These are phyloP conservation scores for Cladosporium cucumerinum DNA, from an alignment of 2,329 filamentous ascomycete species.

Conservation along the genomic window DNA sequence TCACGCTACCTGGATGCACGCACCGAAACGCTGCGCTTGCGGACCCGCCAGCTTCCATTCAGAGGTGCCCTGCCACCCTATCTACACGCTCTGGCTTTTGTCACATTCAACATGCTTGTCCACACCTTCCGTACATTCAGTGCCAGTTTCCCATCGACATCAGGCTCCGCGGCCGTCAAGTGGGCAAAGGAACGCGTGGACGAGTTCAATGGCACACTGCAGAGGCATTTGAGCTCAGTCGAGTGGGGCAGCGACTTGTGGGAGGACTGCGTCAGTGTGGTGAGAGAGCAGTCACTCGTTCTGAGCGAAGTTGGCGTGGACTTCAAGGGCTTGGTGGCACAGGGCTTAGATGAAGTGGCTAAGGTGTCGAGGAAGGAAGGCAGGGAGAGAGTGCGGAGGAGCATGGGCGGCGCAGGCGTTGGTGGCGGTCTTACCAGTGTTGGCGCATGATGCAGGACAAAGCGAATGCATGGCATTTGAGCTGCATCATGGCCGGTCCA, in stretches of 20 bases:
- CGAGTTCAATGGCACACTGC: constrained; percentile 79
- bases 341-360: constrained; percentile 37
- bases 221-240: constrained; percentile 81
- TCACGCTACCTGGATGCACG: constrained; percentile 82
- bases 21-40: constrained; percentile 72
- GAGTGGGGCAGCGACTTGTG: constrained; percentile 72
- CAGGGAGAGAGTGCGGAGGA: constrained; percentile 12
- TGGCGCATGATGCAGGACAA: neutral
- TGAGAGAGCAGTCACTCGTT: constrained; percentile 75
- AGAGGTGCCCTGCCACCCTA: constrained; percentile 90
- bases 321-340: constrained; percentile 77
- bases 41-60: constrained; percentile 88
- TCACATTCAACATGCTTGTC: constrained; percentile 90
- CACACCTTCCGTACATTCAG: constrained; percentile 66
- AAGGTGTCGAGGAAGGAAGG: constrained; percentile 11
- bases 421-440: constrained; percentile 19
- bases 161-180: constrained; percentile 90
- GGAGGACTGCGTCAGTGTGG: constrained; percentile 77
- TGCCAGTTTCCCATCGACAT: constrained; percentile 68
- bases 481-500: neutral
- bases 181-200: constrained; percentile 98
- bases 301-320: constrained; percentile 84
- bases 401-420: constrained; percentile 11
- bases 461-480: neutral
- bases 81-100: constrained; percentile 91